phyloP scores from a whole-genome alignment of 768 basidiomycete species.

The Hypsizygus marmoreus region DNA sequence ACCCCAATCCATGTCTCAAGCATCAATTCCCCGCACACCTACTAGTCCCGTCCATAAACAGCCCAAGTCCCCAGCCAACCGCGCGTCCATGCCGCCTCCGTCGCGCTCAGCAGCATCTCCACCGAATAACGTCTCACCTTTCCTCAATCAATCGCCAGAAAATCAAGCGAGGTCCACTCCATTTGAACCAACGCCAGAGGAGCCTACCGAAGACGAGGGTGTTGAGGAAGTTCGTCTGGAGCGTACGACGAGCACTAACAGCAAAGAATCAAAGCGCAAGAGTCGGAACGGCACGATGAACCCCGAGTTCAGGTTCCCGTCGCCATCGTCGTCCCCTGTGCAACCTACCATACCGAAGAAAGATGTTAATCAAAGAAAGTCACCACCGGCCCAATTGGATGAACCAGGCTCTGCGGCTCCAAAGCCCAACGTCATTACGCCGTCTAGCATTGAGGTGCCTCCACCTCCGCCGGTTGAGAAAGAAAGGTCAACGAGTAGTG shows the following conservation, averaged over 20 bases:
- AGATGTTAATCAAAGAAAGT: constrained; percentile 17
- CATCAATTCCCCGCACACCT: constrained; percentile 48
- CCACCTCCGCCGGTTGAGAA: constrained; percentile 81
- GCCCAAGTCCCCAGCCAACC: constrained; percentile 42
- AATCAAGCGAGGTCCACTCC: constrained; percentile 22
- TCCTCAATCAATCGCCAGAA: constrained; percentile 41
- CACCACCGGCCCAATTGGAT: constrained; percentile 31
- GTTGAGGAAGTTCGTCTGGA: constrained; percentile 32
- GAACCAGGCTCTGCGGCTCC: constrained; percentile 14
- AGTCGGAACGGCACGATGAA: constrained; percentile 78
- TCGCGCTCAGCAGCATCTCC: constrained; percentile 47
- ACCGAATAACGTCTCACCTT: constrained; percentile 37
- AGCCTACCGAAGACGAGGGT: constrained; percentile 40
- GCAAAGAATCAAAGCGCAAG: constrained; percentile 38
- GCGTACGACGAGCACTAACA: constrained; percentile 19
- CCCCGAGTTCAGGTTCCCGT: constrained; percentile 72
- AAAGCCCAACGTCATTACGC: constrained; percentile 45
- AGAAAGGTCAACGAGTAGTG: constrained; percentile 46
- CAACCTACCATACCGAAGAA: constrained; percentile 20
- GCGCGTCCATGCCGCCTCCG: constrained; percentile 70
- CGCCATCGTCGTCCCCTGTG: constrained; percentile 34
- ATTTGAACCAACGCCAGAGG: constrained; percentile 58
- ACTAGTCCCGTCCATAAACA: constrained; percentile 35
- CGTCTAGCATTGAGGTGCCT: constrained; percentile 73
- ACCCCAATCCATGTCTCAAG: constrained; percentile 79